These are phyloP conservation scores for Termitomyces sp. DNA, from an alignment of 1,284 basidiomycete species.

Conservation along the genomic window DNA sequence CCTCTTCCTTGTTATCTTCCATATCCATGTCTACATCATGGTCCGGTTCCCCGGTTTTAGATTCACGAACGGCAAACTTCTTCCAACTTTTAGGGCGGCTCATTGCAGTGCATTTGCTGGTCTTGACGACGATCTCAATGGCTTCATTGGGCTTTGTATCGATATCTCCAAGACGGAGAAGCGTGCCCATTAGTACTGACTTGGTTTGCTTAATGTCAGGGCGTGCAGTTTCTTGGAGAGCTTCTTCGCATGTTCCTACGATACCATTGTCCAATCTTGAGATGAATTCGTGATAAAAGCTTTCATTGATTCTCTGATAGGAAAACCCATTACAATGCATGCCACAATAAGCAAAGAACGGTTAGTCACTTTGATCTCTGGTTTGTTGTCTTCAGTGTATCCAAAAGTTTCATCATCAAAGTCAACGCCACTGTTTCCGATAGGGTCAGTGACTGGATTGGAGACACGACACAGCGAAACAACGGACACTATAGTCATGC, in stretches of 20 bases:
- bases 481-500: slow-evolving; percentile 63
- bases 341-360: not conserved
- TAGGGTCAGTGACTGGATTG: not conserved
- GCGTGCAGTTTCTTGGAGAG: slow-evolving; percentile 60
- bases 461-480: slow-evolving; percentile 17
- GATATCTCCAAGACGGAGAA: slow-evolving; percentile 73
- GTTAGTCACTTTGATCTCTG: slow-evolving; percentile 57
- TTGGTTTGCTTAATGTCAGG: slow-evolving; percentile 70
- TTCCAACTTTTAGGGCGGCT: slow-evolving; percentile 77
- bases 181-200: slow-evolving; percentile 58
- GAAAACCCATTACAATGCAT: not conserved
- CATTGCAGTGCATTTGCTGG: slow-evolving; percentile 79
- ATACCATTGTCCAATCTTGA: slow-evolving; percentile 43
- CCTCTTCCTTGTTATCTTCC: slow-evolving; percentile 26
- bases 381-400: slow-evolving; percentile 66
- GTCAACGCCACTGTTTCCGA: slow-evolving; percentile 63
- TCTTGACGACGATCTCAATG: slow-evolving; percentile 71
- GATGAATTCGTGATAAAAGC: slow-evolving; percentile 62
- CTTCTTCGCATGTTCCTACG: slow-evolving; percentile 68
- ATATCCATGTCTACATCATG: slow-evolving; percentile 19
- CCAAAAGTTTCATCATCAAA: slow-evolving; percentile 72
- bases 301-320: slow-evolving; percentile 70
- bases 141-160: slow-evolving; percentile 63
- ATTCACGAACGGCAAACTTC: slow-evolving; percentile 58
- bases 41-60: slow-evolving; percentile 8